Conservation (phyloP, 768 basidiomycete genomes). For the Boletus barrowsii region DNA sequence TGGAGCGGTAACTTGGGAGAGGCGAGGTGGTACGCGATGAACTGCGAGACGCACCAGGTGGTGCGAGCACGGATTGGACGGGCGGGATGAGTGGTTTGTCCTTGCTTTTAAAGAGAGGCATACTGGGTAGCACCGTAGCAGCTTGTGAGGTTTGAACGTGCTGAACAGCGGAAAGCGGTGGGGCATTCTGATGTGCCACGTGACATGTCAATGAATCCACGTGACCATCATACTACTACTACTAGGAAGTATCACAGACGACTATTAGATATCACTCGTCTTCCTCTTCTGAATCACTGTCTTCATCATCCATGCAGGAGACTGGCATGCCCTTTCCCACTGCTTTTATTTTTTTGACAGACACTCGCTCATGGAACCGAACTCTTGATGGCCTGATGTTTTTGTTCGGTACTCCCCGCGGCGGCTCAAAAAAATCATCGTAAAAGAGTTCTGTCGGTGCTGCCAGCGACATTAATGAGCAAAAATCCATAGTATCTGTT, state of each 20-base stretch:
- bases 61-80: conserved; percentile 38
- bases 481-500: background rate
- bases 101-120: conserved; percentile 58
- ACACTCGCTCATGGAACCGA: conserved; percentile 77
- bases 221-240: no score
- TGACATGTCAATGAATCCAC: conserved; percentile 16
- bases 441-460: conserved; percentile 58
- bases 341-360: conserved; percentile 76
- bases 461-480: background rate
- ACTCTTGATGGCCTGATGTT: conserved; percentile 43
- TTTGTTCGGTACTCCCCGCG: conserved; percentile 28
- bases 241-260: no score
- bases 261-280: conserved; percentile 33
- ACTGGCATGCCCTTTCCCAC: conserved; percentile 64
- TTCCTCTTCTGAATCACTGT: conserved; percentile 24
- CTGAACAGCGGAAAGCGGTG: conserved; percentile 4
- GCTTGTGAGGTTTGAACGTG: no score
- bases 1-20: conserved; percentile 46
- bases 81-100: conserved; percentile 67
- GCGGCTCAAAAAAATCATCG: conserved; percentile 78
- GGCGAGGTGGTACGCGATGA: conserved; percentile 37
- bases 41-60: conserved; percentile 24
- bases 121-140: conserved; percentile 1
- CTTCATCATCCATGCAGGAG: conserved; percentile 35
- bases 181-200: conserved; percentile 2